phyloP scores from a whole-genome alignment of 2,329 filamentous ascomycete species.

The Chaetomiaceae sp. region DNA sequence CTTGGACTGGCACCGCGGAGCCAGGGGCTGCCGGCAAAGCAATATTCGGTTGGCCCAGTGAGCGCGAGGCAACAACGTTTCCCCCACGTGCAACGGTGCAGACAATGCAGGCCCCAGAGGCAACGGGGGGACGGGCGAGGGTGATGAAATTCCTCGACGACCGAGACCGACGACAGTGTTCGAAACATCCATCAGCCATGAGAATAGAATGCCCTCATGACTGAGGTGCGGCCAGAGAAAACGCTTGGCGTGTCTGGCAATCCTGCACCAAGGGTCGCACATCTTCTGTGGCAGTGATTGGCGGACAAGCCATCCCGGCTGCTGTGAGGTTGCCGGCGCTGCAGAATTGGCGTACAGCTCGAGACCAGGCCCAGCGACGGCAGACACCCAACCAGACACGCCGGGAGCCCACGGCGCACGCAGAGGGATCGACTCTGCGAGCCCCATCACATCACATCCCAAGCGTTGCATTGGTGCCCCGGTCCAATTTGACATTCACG shows the following conservation, averaged over 20 bases:
- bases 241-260: neutral
- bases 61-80: neutral
- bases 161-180: too few species aligned
- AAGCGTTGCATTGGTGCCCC: conserved; percentile 19
- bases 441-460: conserved; percentile 17
- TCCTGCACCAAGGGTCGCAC: neutral
- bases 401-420: neutral
- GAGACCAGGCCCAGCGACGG: too few species aligned
- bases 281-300: neutral
- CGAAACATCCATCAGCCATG: too few species aligned
- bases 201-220: too few species aligned
- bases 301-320: neutral
- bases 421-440: conserved; percentile 3
- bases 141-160: too few species aligned
- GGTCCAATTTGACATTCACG: conserved; percentile 3
- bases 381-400: conserved; percentile 4
- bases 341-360: conserved; percentile 7
- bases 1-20: conserved; percentile 8
- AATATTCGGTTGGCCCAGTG: neutral
- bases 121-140: too few species aligned
- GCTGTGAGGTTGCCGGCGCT: neutral
- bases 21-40: conserved; percentile 18
- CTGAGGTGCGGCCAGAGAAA: too few species aligned
- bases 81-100: neutral
- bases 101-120: neutral